Evolutionary conservation across 345 rosid genomes (phyloP).

Genomic region (Isatis tinctoria): DNA sequence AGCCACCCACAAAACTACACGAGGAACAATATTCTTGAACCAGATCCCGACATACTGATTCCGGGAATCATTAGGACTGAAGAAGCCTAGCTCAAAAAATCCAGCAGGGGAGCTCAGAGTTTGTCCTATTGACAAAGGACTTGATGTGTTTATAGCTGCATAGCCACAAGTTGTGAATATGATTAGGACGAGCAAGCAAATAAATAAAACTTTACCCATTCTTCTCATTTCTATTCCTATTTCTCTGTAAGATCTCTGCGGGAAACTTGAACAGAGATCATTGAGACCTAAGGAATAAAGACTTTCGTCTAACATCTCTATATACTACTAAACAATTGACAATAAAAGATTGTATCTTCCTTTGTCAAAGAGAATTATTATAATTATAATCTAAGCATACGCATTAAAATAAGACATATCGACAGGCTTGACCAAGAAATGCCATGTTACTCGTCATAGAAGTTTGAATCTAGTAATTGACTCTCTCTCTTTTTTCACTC

Average conservation of each 20-base stretch:
- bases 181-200: conserved; percentile 4
- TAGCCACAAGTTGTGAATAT: conserved; percentile 8
- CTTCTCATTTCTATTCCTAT: neutral
- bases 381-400: neutral
- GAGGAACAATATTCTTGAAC: conserved; percentile 27
- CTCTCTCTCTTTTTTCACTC: neutral
- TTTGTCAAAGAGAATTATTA: neutral
- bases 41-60: conserved; percentile 45
- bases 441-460: neutral
- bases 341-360: neutral
- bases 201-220: conserved; percentile 2
- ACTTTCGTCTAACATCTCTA: neutral
- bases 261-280: neutral
- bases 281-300: neutral
- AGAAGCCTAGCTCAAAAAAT: conserved; percentile 38
- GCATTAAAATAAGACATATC: neutral
- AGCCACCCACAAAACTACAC: conserved; percentile 37
- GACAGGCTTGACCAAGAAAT: neutral
- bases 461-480: neutral
- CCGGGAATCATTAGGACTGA: conserved; percentile 20
- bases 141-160: conserved; percentile 24
- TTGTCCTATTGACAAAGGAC: conserved; percentile 26
- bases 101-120: conserved; percentile 28
- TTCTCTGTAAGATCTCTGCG: neutral
- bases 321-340: neutral